These are phyloP conservation scores for Diddensiella transvaalensis DNA, from an alignment of 805 yeast genomes.

Conservation along the genomic window DNA sequence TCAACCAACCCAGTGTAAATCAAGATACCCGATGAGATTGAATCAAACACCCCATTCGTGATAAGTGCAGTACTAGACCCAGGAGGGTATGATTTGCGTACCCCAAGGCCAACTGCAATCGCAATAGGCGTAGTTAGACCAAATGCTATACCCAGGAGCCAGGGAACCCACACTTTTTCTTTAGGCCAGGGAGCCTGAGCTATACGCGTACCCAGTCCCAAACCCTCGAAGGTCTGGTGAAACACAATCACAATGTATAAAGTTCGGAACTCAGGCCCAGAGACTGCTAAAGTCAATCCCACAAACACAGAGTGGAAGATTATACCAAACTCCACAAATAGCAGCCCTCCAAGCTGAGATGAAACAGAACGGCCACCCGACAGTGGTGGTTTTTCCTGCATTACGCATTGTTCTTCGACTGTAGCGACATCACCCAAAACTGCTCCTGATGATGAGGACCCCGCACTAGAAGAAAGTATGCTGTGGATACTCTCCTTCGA, in stretches of 20 bases:
- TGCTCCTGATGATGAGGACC: background rate
- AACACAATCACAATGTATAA: slow-evolving; percentile 53
- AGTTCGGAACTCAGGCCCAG: slow-evolving; percentile 72
- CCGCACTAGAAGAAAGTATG: background rate
- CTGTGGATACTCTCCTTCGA: background rate
- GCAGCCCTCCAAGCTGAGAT: slow-evolving; percentile 41
- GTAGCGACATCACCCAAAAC: background rate
- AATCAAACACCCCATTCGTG: slow-evolving; percentile 68
- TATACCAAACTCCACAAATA: slow-evolving; percentile 75
- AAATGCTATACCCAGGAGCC: slow-evolving; percentile 48
- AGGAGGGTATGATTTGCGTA: slow-evolving; percentile 54
- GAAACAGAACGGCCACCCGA: slow-evolving; percentile 2
- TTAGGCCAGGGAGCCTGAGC: slow-evolving; percentile 60
- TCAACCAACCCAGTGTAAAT: slow-evolving; percentile 76
- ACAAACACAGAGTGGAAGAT: slow-evolving; percentile 80
- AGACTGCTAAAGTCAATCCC: slow-evolving; percentile 71
- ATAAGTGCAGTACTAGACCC: slow-evolving; percentile 53
- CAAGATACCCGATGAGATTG: slow-evolving; percentile 74
- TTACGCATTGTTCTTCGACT: background rate
- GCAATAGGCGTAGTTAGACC: slow-evolving; percentile 69
- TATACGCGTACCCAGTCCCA: slow-evolving; percentile 78
- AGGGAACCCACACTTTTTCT: slow-evolving; percentile 46
- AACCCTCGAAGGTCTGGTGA: slow-evolving; percentile 79
- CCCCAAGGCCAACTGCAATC: slow-evolving; percentile 75
- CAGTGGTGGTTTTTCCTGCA: background rate